Base-by-base conservation (phyloP, 495 filamentous ascomycete species). In the Penicillium canescens region DNA sequence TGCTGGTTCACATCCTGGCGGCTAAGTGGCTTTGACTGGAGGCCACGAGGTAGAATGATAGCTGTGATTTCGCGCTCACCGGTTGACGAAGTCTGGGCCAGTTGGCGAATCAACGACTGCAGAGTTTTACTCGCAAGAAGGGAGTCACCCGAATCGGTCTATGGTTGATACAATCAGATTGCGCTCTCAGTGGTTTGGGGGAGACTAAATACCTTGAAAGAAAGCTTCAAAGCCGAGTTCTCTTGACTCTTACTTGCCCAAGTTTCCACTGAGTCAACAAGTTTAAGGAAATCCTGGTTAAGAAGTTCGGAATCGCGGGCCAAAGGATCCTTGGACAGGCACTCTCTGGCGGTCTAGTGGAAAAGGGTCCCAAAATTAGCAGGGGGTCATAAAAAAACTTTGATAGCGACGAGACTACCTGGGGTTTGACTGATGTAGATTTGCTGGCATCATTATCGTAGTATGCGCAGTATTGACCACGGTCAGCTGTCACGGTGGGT, bases 131-230 rank as follows among this genome's bases (percentile, higher is more conserved):
- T 21, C 5, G 53, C 42, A 20, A 45, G 44, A 14, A 11, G 7
- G 18, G 48, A 33, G 33, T 50, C 43, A 42, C 24, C 8, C n/a
- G 38, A 50, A 8, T 36, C 37, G 13, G 16, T 40, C 34, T 59
- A 49, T 6, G 52, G 33, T 44, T 50, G 42, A 18, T 55, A 41
- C 50, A 44, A 37, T 50, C 33, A 41, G 37, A 37, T 24, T 21
- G 20, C 24, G 34, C 4, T 36, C 31, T 8, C 21, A 18, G 16
- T 20, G 16, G 20, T n/a, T 11, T 41, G 1, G 24, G 11, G 18
- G n/a, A 43, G 7, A 18, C 21, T 8, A 43, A 13, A 33, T 68
- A 74, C 71, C 63, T 73, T 59, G 18, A 71, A 46, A 0, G 58
- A 55, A 4, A 72, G 33, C 35, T 46, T 67, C 24, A 65, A 48